These are phyloP conservation scores for Hypomyces rosellus DNA, from an alignment of 2,329 filamentous ascomycete species.

Conservation along the genomic window DNA sequence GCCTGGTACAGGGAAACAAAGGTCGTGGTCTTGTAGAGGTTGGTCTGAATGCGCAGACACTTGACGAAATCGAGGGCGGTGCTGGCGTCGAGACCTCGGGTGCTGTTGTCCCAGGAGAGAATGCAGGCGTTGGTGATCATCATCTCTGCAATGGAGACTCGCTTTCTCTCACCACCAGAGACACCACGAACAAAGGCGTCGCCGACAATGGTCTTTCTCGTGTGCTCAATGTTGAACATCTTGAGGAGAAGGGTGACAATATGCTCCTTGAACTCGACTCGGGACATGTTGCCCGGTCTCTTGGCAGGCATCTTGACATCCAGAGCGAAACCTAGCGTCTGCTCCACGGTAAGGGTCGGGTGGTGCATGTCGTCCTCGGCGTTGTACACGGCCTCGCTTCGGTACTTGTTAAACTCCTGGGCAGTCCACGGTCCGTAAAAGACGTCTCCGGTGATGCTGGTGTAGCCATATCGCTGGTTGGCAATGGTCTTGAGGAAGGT, in stretches of 20 bases:
- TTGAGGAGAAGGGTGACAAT: conserved; percentile 70
- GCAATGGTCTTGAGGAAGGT: conserved; percentile 63
- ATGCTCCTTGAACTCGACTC: conserved; percentile 67
- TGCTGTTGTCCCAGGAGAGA: conserved; percentile 70
- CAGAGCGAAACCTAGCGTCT: conserved; percentile 79
- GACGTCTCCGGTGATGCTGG: conserved; percentile 59
- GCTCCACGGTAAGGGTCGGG: conserved; percentile 77
- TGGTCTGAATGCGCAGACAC: conserved; percentile 71
- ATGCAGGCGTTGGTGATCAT: conserved; percentile 69
- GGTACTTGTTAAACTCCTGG: conserved; percentile 65
- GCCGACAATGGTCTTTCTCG: conserved; percentile 76
- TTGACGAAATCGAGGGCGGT: conserved; percentile 62
- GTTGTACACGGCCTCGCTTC: conserved; percentile 80
- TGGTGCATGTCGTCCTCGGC: conserved; percentile 75
- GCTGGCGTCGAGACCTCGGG: conserved; percentile 61
- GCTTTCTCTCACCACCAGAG: conserved; percentile 72
- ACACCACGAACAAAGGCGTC: conserved; percentile 75
- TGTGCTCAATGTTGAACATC: conserved; percentile 94
- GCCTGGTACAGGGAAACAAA: conserved; percentile 85
- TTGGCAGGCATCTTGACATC: conserved; percentile 81
- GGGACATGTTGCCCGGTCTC: conserved; percentile 65
- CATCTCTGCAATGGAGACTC: conserved; percentile 77
- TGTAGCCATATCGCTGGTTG: conserved; percentile 57
- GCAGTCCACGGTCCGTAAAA: conserved; percentile 68
- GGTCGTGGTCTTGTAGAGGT: conserved; percentile 76